phyloP scores from a whole-genome alignment of 2,329 filamentous ascomycete genomes.

The Xylaria sp. region DNA sequence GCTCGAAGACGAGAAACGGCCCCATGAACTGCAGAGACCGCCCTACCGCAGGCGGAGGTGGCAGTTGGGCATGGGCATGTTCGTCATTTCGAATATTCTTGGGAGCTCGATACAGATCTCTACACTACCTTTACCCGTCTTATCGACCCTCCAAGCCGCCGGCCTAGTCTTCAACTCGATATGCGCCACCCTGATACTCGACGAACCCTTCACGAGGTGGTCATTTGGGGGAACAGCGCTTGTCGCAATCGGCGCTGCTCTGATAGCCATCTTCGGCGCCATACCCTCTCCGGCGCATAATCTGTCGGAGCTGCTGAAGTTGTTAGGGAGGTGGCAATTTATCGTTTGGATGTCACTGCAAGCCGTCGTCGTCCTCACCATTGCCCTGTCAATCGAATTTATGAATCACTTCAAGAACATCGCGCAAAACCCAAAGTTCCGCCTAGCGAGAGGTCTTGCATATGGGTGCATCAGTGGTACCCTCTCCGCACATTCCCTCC shows the following conservation, averaged over 20 bases:
- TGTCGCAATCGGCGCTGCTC: conserved; percentile 85
- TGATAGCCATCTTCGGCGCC: conserved; percentile 94
- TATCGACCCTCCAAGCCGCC: conserved; percentile 94
- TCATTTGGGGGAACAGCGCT: conserved; percentile 91
- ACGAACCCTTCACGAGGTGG: conserved; percentile 93
- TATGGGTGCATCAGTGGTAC: conserved; percentile 94
- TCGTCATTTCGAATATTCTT: conserved; percentile 91
- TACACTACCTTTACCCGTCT: conserved; percentile 89
- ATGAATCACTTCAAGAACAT: conserved; percentile 63
- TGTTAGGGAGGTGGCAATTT: conserved; percentile 80
- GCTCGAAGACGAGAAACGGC: conserved; percentile 92
- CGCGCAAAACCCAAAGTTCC: conserved; percentile 72
- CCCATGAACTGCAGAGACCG: conserved; percentile 81
- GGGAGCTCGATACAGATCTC: conserved; percentile 98
- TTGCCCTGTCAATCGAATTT: conserved; percentile 72
- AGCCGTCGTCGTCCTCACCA: conserved; percentile 74
- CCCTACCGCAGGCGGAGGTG: conserved; percentile 91
- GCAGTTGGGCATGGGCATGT: conserved; percentile 98
- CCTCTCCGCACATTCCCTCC: conserved; percentile 89
- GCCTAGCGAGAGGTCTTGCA: conserved; percentile 81
- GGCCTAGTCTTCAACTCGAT: conserved; percentile 98
- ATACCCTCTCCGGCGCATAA: conserved; percentile 93
- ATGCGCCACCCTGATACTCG: conserved; percentile 91
- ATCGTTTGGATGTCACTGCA: conserved; percentile 90
- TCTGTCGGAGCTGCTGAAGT: conserved; percentile 79